phyloP scores from a whole-genome alignment of 768 basidiomycete genomes.

The Termitomyces eurrhizus region DNA sequence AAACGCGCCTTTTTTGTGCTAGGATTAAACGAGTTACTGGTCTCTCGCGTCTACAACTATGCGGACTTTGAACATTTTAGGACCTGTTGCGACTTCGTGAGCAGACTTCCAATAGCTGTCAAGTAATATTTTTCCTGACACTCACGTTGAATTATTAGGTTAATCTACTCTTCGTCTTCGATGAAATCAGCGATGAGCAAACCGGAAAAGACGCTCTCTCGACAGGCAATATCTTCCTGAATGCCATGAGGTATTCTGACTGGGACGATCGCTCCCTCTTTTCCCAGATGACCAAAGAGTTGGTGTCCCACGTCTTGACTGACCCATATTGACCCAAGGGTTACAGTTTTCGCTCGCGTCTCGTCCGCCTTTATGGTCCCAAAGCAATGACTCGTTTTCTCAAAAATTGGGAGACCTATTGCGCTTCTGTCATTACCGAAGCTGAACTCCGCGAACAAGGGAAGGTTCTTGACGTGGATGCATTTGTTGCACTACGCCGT shows the following conservation, averaged over 20 bases:
- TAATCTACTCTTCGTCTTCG: slow-evolving; percentile 62
- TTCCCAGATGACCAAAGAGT: slow-evolving; percentile 61
- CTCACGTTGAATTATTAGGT: slow-evolving; percentile 28
- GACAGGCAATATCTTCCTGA: slow-evolving; percentile 49
- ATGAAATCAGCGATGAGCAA: slow-evolving; percentile 69
- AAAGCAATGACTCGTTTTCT: slow-evolving; percentile 46
- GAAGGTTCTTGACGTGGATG: slow-evolving; percentile 48
- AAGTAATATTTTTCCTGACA: slow-evolving; percentile 1
- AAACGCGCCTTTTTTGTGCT: slow-evolving; percentile 63
- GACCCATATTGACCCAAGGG: slow-evolving; percentile 5
- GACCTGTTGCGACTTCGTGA: slow-evolving; percentile 58
- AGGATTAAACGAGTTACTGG: slow-evolving; percentile 58
- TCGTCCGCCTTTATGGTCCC: slow-evolving; percentile 42
- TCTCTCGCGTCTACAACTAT: slow-evolving; percentile 58
- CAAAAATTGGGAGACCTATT: slow-evolving; percentile 50
- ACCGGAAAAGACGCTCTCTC: slow-evolving; percentile 48
- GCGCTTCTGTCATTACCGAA: slow-evolving; percentile 54
- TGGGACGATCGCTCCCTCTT: slow-evolving; percentile 57
- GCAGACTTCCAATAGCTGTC: slow-evolving; percentile 14
- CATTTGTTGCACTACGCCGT: slow-evolving; percentile 56
- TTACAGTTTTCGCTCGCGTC: slow-evolving; percentile 50
- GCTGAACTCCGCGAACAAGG: slow-evolving; percentile 57
- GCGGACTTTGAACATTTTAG: slow-evolving; percentile 54
- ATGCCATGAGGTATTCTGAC: slow-evolving; percentile 46
- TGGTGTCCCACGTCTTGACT: slow-evolving; percentile 18